phyloP scores from a whole-genome alignment of 495 filamentous ascomycete genomes.

The Aspergillus homomorphus region DNA sequence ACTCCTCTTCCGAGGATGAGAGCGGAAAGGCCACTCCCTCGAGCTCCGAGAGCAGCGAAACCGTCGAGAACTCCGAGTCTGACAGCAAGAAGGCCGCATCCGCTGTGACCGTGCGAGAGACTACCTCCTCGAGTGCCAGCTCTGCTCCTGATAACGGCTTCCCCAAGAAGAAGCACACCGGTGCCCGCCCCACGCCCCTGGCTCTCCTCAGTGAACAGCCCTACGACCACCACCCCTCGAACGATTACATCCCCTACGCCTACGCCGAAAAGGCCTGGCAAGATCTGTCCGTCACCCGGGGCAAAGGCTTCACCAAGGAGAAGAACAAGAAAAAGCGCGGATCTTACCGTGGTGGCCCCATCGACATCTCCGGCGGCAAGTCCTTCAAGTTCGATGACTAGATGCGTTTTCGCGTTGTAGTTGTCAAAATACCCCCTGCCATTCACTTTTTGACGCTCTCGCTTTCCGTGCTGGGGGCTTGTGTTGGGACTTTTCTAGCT shows the following conservation, averaged over 20 bases:
- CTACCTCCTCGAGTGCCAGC: conserved; percentile 40
- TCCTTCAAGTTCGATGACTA: conserved; percentile 89
- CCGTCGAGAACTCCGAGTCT: conserved; percentile 35
- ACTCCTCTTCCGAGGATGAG: conserved; percentile 25
- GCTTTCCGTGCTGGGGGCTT: background rate
- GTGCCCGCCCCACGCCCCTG: conserved; percentile 44
- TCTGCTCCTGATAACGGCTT: conserved; percentile 44
- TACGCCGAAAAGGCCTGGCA: conserved; percentile 85
- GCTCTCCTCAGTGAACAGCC: conserved; percentile 45
- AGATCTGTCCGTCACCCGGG: conserved; percentile 85
- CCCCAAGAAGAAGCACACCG: conserved; percentile 49
- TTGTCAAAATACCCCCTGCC: background rate
- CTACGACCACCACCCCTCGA: conserved; percentile 53
- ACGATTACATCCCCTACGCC: conserved; percentile 75
- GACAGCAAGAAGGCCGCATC: conserved; percentile 23
- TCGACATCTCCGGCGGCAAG: conserved; percentile 65
- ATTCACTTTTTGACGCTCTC: background rate
- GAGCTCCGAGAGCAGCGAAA: conserved; percentile 32
- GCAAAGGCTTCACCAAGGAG: conserved; percentile 98
- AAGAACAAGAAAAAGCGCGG: conserved; percentile 96
- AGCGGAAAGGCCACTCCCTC: conserved; percentile 6
- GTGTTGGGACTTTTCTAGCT: background rate
- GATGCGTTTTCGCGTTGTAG: conserved; percentile 6
- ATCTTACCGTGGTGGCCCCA: conserved; percentile 77
- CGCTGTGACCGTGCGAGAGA: conserved; percentile 30